These are phyloP conservation scores for Trichophyton verrucosum DNA, from an alignment of 2,329 filamentous ascomycete species.

Conservation along the genomic window DNA sequence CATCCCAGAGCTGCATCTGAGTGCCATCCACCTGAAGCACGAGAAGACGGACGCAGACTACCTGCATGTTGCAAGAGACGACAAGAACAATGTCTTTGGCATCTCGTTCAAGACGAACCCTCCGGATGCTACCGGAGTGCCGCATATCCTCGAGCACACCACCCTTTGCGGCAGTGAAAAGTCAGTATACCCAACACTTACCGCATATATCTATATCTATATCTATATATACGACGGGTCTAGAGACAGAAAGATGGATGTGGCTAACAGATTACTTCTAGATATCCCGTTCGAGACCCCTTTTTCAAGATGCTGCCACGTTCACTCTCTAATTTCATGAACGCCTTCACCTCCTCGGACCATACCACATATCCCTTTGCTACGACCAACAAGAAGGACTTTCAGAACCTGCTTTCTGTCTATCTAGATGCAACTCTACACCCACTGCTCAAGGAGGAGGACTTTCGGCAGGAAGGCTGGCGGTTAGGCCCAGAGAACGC, in stretches of 20 bases:
- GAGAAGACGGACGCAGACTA: conserved; percentile 95
- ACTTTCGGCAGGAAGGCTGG: conserved; percentile 97
- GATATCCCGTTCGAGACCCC: conserved; percentile 92
- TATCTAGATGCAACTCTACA: conserved; percentile 91
- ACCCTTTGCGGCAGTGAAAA: conserved; percentile 92
- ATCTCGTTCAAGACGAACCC: conserved; percentile 99
- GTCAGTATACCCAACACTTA: conserved; percentile 35
- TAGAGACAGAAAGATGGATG: neutral
- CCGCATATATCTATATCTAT: no score
- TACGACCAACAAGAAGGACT: conserved; percentile 90
- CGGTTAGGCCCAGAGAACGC: conserved; percentile 87
- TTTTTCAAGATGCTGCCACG: conserved; percentile 99
- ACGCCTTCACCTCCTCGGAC: conserved; percentile 90
- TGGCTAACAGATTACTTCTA: conserved; percentile 25
- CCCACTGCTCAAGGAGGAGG: conserved; percentile 75
- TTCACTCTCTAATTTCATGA: conserved; percentile 99
- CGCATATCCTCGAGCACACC: conserved; percentile 95
- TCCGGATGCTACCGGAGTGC: conserved; percentile 87
- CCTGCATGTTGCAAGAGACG: conserved; percentile 84
- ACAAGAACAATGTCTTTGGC: conserved; percentile 98
- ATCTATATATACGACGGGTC: no score
- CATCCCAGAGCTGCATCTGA: conserved; percentile 86
- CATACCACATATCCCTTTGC: conserved; percentile 98
- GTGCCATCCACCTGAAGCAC: conserved; percentile 78
- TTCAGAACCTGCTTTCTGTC: conserved; percentile 88